A percentile compares a stretch with the other conserved stretches of the same genome.
phyloP scores from a whole-genome alignment of 768 basidiomycete species.

The Suillus cothurnatus region DNA sequence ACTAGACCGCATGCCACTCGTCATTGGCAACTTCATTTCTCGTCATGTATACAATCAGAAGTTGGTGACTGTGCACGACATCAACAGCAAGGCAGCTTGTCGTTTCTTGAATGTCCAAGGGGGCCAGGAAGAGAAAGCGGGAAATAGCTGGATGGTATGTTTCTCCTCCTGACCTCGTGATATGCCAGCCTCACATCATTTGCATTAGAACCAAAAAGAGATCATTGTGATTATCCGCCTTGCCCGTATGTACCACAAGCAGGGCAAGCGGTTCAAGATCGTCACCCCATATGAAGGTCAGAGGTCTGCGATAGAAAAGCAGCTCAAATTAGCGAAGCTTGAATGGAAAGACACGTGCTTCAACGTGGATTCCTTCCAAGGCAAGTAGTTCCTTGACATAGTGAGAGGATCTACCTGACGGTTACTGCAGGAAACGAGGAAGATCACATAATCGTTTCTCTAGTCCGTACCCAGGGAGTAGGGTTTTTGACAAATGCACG shows the following conservation, averaged over 20 bases:
- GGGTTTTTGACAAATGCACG: conserved; percentile 68
- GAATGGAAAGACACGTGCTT: conserved; percentile 67
- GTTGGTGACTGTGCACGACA: conserved; percentile 57
- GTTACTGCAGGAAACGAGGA: conserved; percentile 70
- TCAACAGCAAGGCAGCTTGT: conserved; percentile 36
- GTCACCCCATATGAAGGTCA: conserved; percentile 84
- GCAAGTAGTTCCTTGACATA: conserved; percentile 33
- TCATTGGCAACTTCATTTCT: conserved; percentile 75
- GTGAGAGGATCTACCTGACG: conserved; percentile 18
- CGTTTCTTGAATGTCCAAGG: conserved; percentile 41
- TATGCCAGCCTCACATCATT: not conserved
- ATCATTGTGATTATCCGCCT: conserved; percentile 28
- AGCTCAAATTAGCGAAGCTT: conserved; percentile 48
- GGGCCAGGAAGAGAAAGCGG: conserved; percentile 30
- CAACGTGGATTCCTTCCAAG: conserved; percentile 35
- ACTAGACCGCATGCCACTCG: conserved; percentile 80
- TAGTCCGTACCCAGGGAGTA: conserved; percentile 56
- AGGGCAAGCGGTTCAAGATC: conserved; percentile 54
- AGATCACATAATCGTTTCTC: conserved; percentile 69
- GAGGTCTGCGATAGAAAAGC: conserved; percentile 54
- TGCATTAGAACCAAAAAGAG: conserved; percentile 62
- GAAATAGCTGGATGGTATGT: conserved; percentile 26
- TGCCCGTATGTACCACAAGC: conserved; percentile 50
- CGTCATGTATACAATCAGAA: conserved; percentile 57
- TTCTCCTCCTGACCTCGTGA: not conserved